Percentiles rank a stretch among this genome's conserved stretches.
Evolutionary conservation across 169 alveolate species (phyloP).

Genomic region (Plasmodium cynomolgi): DNA sequence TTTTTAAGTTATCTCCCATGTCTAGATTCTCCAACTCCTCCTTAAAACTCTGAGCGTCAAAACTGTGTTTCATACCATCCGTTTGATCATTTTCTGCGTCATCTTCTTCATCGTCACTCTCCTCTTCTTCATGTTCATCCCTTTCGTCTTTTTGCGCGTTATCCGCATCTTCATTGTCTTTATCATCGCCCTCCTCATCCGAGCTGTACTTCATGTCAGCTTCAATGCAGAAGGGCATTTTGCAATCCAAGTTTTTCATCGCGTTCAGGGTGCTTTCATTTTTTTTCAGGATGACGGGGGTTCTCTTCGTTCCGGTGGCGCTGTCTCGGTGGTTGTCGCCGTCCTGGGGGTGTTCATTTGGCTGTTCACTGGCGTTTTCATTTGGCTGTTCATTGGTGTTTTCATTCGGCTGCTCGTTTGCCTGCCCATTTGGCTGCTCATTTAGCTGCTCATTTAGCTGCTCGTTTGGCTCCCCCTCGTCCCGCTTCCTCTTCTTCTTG

Average conservation of each 20-base stretch:
- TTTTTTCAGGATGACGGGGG: conserved; percentile 42
- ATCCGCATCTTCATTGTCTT: not conserved
- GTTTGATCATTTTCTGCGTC: not conserved
- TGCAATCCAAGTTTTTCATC: conserved; percentile 16
- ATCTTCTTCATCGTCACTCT: conserved; percentile 14
- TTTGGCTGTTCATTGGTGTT: not conserved
- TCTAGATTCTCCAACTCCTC: conserved; percentile 60
- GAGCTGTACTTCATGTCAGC: conserved; percentile 49
- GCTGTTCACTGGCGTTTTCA: not conserved
- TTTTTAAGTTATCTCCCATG: conserved; percentile 30
- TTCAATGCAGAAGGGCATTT: conserved; percentile 57
- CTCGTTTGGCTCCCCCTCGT: conserved; percentile 2
- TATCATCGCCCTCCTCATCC: conserved; percentile 24
- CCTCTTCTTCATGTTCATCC: conserved; percentile 7
- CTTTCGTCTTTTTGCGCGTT: not conserved
- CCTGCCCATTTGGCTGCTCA: not conserved
- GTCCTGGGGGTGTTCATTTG: not conserved
- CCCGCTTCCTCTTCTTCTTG: conserved; percentile 9
- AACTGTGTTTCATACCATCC: not conserved
- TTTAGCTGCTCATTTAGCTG: not conserved
- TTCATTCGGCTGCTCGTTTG: not conserved
- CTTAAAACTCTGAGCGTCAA: conserved; percentile 36
- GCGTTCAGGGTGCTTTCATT: conserved; percentile 58
- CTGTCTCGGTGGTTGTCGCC: not conserved
- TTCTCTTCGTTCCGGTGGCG: conserved; percentile 7